Percentiles rank a stretch among this genome's conserved stretches.
These are phyloP conservation scores for Colletotrichum phormii DNA, from an alignment of 2,329 filamentous ascomycete species.

Conservation along the genomic window DNA sequence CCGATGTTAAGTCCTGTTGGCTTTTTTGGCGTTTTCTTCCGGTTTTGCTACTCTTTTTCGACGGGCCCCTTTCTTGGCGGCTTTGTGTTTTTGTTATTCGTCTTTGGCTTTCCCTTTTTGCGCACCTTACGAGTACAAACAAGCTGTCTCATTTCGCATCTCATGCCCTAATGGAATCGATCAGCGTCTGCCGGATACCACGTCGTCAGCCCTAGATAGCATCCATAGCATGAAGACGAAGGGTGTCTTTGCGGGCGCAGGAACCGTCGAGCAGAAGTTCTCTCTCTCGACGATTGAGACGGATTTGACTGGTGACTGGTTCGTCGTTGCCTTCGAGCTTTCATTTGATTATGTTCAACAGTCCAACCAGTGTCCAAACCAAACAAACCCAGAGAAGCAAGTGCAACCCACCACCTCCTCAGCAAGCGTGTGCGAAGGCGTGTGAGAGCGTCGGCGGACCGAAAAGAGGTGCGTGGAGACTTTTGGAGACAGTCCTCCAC, in stretches of 20 bases:
- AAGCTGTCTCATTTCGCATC: neutral
- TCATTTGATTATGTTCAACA: neutral
- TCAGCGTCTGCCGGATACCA: neutral
- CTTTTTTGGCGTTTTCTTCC: neutral
- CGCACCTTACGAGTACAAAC: too few relatives aligned
- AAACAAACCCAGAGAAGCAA: conserved; percentile 18
- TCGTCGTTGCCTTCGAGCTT: neutral
- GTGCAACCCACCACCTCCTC: neutral
- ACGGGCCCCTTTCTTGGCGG: neutral
- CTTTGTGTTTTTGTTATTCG: neutral
- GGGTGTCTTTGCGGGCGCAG: neutral
- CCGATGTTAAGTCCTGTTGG: conserved; percentile 21
- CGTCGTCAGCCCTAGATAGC: neutral
- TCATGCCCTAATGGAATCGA: neutral
- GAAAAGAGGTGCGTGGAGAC: conserved; percentile 21
- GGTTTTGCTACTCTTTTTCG: neutral
- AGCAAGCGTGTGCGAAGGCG: neutral
- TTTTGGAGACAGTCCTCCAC: conserved; percentile 20
- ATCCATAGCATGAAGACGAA: neutral
- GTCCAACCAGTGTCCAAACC: neutral
- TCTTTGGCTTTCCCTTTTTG: neutral
- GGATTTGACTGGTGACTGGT: neutral
- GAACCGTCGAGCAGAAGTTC: neutral
- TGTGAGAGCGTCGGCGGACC: conserved; percentile 25
- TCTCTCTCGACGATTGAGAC: neutral